A percentile compares a stretch with the other conserved stretches of the same genome.
phyloP scores from a whole-genome alignment of 2,329 filamentous ascomycete species.

The Penicillium verrucosum region DNA sequence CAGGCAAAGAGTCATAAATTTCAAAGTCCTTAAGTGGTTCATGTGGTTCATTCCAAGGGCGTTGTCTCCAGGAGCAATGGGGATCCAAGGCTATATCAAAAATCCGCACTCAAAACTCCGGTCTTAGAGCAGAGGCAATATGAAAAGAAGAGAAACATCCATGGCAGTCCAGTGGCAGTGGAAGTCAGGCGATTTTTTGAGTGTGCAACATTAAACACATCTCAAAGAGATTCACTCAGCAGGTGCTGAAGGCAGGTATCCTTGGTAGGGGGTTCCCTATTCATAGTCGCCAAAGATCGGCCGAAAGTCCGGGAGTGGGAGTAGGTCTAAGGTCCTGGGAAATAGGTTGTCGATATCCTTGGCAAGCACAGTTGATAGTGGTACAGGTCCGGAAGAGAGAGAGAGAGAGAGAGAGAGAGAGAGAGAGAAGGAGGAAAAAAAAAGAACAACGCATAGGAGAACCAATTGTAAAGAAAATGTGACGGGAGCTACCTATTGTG shows the following conservation, averaged over 20 bases:
- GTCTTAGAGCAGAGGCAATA: slow-evolving; percentile 27
- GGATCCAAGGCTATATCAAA: slow-evolving; percentile 12
- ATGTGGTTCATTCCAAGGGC: slow-evolving; percentile 11
- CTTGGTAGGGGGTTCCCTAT: slow-evolving; percentile 25
- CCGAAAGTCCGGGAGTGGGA: slow-evolving; percentile 17
- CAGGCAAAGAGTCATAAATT: slow-evolving; percentile 14
- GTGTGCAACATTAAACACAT: slow-evolving; percentile 43
- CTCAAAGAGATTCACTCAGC: slow-evolving; percentile 37
- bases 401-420: slow-evolving; percentile 7
- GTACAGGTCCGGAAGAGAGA: slow-evolving; percentile 23
- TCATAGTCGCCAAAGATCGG: slow-evolving; percentile 21
- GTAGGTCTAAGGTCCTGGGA: slow-evolving; percentile 18
- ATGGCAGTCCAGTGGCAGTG: slow-evolving; percentile 19
- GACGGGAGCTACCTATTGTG: slow-evolving; percentile 44
- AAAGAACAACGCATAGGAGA: slow-evolving; percentile 23
- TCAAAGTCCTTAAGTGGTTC: slow-evolving; percentile 8
- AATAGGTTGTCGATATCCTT: slow-evolving; percentile 10
- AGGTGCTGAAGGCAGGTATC: slow-evolving; percentile 30
- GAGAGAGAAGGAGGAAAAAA: background rate
- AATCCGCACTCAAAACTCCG: slow-evolving; percentile 28
- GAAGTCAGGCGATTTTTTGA: slow-evolving; percentile 18
- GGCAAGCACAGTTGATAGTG: slow-evolving; percentile 12
- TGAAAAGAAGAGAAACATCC: slow-evolving; percentile 14
- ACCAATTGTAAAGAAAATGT: slow-evolving; percentile 30
- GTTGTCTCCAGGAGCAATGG: slow-evolving; percentile 3